Evolutionary conservation across 148 eudicot species (phyloP), one percentile per base, ranked within the genome.

Genomic region (Fallopia convolvulus): DNA sequence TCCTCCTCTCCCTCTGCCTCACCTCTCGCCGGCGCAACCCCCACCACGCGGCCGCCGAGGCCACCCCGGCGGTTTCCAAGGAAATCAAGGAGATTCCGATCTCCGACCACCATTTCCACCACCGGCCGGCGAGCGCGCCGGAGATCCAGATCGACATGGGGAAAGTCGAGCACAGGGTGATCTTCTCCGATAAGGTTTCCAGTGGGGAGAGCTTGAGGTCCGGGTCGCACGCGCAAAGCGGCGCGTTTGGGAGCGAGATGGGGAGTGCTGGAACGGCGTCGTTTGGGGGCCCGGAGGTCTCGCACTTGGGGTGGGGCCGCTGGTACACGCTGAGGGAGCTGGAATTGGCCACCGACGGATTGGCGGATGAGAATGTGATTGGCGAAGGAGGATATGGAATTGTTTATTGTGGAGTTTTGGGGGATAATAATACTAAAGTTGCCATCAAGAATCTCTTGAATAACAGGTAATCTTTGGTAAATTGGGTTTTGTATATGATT

Each of bases 141-240:
- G 98, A 93, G 86, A 93, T 93, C 84, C 92, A 92, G 86, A 91
- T 93, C 82, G 93, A 91, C 61, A 88, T 93, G 77, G 98, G 98
- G 5, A 93, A 93, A 68, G 80, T 82, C 26, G 98, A 91, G 80
- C 98, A 93, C 77, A 81, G 96, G 12, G 95, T 93, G 9, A 96
- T 93, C 15, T 89, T 89, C 76, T 91, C 93, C 1, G 95, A 89
- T 61, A 83, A 89, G 41, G 83, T 83, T 3, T 91, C 96, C 6
- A 91, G 93, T 18, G 97, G 94, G 0, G 98, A 89, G 82, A 91
- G 97, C 68, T 80, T 88, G 73, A 82, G 87, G 52, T 85, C 92
- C 0, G 88, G 87, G 74, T 83, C 77, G 6, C 79, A 83, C 70
- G 36, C 56, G 3, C 47, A 55, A 41, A 36, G 17, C 40, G 17